A percentile compares a stretch with the other conserved stretches of the same genome.
Conservation (phyloP, 768 basidiomycete species). For the Calocybe cyanea region DNA sequence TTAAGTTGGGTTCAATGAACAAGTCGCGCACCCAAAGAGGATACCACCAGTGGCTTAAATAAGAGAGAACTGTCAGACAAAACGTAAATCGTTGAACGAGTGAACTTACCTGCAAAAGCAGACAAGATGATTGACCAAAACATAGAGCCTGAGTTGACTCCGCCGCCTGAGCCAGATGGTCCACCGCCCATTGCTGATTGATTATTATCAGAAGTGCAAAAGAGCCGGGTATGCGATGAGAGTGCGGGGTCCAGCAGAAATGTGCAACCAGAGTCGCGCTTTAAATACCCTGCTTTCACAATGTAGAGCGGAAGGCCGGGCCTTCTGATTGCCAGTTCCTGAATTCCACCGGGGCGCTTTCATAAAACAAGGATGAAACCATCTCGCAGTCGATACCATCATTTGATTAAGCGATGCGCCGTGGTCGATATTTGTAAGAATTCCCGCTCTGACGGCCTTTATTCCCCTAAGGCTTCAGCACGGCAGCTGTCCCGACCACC, state of each 20-base stretch:
- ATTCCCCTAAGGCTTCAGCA: no score
- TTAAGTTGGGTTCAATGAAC: not conserved
- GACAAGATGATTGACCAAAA: conserved; percentile 35
- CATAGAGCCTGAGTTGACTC: conserved; percentile 24
- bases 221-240: conserved; percentile 1
- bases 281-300: not conserved
- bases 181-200: conserved; percentile 22
- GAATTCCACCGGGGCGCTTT: no score
- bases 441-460: no score
- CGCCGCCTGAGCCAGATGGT: conserved; percentile 29
- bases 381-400: no score
- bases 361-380: no score
- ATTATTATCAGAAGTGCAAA: conserved; percentile 1
- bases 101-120: conserved; percentile 33
- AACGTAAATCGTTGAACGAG: not conserved
- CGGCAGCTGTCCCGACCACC: no score
- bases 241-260: conserved; percentile 3
- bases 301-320: no score
- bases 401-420: no score
- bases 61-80: not conserved
- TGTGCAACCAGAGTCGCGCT: not conserved
- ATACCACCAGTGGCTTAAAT: conserved; percentile 41
- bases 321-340: no score
- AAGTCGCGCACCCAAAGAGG: conserved; percentile 32
- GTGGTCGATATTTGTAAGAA: no score